Conservation (phyloP, 495 filamentous ascomycete species). For the Neurospora sp. region DNA sequence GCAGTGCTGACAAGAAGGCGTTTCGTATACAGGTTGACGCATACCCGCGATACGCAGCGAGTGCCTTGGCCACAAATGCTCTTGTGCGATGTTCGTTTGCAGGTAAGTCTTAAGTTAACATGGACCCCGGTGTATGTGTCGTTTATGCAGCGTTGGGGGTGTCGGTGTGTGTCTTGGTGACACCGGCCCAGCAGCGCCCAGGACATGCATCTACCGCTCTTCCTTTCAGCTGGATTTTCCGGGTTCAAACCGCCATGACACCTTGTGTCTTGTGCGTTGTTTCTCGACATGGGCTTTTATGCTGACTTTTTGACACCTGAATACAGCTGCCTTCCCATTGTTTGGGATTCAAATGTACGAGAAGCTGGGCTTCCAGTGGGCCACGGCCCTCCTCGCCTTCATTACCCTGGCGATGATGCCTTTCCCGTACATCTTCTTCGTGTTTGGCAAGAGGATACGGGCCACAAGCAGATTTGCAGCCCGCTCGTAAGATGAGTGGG, state of each 20-base stretch:
- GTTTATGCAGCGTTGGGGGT: neutral
- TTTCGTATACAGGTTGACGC: slow-evolving; percentile 54
- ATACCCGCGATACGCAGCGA: slow-evolving; percentile 85
- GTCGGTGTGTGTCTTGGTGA: neutral
- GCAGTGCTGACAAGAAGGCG: slow-evolving; percentile 17
- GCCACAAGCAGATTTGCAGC: slow-evolving; percentile 38
- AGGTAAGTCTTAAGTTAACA: slow-evolving; percentile 48
- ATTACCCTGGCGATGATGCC: slow-evolving; percentile 60
- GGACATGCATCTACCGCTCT: slow-evolving; percentile 20
- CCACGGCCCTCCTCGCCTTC: slow-evolving; percentile 56
- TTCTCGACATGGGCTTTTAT: slow-evolving; percentile 1
- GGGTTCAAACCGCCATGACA: slow-evolving; percentile 18
- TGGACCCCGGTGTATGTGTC: neutral
- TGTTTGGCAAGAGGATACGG: slow-evolving; percentile 48
- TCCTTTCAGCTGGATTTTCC: slow-evolving; percentile 43
- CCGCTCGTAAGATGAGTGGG: slow-evolving; percentile 5
- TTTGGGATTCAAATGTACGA: slow-evolving; percentile 53
- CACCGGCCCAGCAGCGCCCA: neutral
- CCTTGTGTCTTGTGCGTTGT: slow-evolving; percentile 38
- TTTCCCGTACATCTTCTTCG: slow-evolving; percentile 62
- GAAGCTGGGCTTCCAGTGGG: slow-evolving; percentile 62
- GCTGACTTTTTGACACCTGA: slow-evolving; percentile 8
- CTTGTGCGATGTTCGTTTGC: slow-evolving; percentile 77
- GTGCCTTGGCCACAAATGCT: slow-evolving; percentile 78
- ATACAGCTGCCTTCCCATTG: slow-evolving; percentile 38